These are phyloP conservation scores for Leucocoprinus leucothites DNA, from an alignment of 768 basidiomycete genomes.

Conservation along the genomic window DNA sequence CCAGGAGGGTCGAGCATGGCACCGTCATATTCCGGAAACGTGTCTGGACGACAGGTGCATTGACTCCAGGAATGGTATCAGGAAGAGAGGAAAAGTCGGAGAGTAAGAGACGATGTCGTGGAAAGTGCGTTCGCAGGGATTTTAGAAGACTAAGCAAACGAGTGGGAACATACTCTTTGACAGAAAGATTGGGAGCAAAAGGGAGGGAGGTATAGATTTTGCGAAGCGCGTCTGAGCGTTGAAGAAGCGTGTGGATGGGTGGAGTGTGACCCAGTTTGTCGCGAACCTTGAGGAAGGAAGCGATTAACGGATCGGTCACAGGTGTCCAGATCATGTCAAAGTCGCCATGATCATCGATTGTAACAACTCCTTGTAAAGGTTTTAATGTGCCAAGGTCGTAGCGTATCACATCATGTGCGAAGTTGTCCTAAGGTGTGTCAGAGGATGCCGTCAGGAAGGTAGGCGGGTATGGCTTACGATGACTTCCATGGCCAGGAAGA, in stretches of 20 bases:
- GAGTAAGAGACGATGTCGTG: conserved; percentile 89
- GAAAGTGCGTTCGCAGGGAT: conserved; percentile 79
- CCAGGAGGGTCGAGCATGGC: conserved; percentile 86
- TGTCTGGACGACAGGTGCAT: conserved; percentile 95
- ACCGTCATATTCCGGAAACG: conserved; percentile 81
- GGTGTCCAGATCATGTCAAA: conserved; percentile 81
- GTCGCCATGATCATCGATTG: conserved; percentile 76
- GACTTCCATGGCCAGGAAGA: conserved; percentile 93
- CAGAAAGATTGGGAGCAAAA: conserved; percentile 86
- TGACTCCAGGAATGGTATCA: conserved; percentile 73
- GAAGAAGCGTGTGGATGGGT: conserved; percentile 54
- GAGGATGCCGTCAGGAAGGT: background rate
- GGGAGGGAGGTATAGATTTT: conserved; percentile 69
- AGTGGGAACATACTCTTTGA: conserved; percentile 90
- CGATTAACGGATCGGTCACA: conserved; percentile 81
- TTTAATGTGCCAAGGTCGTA: conserved; percentile 78
- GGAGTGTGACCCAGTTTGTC: conserved; percentile 53
- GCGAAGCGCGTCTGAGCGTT: conserved; percentile 54
- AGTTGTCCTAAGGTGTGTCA: conserved; percentile 70
- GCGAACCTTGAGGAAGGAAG: conserved; percentile 72
- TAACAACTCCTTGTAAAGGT: conserved; percentile 82
- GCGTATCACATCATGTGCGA: conserved; percentile 92
- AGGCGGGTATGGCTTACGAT: conserved; percentile 54
- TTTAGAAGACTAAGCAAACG: conserved; percentile 83
- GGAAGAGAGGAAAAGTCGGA: conserved; percentile 91